Base-by-base conservation (phyloP, 2,329 filamentous ascomycete genomes). In the Botryotinia convoluta region DNA sequence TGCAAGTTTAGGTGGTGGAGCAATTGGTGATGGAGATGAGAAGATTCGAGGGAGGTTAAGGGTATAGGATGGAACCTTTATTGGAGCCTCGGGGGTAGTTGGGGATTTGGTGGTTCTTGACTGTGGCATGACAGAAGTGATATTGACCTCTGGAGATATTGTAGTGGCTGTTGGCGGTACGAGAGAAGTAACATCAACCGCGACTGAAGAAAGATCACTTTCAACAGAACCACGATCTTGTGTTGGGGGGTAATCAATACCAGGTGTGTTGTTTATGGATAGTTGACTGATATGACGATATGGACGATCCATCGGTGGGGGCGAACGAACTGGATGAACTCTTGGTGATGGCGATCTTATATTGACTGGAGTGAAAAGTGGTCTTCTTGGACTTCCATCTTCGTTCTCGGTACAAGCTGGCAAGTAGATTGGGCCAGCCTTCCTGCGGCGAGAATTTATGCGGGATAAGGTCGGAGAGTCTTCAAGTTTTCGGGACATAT, bases 221-320 rank as follows among this genome's bases (percentile, higher is more conserved):
- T 32, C 45, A 29, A 7, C 16, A 29, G 64, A 68, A 29, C 29
- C 35, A 64, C 18, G 26, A 29, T 64, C 60, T 48, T 54, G 35
- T 10, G 22, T 22, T 42, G 45, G 16, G n/a, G 16, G 26, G 8
- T 0, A 29, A 42, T 39, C 26, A 10, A 42, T 3, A 22, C 1
- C 16, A 57, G 65, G 1, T 6, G 29, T 32, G 12, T 29, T 32
- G 20, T 48, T n/a, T 12, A 65, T 10, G 35, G n/a, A 26, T 26
- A 26, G 29, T n/a, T 72, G 70, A 39, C 62, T 68, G 26, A 57
- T 42, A 59, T 68, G 62, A 35, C 70, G 70, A 67, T 72, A 72
- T 42, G 70, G 70, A 44, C 70, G 70, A 39, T 72, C 42, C 37
- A 26, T 68, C 6, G 70, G 62, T 9, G 70, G 70, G 3, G 51